Conservation (phyloP, 768 basidiomycete species). For the Lyophyllum decastes region DNA sequence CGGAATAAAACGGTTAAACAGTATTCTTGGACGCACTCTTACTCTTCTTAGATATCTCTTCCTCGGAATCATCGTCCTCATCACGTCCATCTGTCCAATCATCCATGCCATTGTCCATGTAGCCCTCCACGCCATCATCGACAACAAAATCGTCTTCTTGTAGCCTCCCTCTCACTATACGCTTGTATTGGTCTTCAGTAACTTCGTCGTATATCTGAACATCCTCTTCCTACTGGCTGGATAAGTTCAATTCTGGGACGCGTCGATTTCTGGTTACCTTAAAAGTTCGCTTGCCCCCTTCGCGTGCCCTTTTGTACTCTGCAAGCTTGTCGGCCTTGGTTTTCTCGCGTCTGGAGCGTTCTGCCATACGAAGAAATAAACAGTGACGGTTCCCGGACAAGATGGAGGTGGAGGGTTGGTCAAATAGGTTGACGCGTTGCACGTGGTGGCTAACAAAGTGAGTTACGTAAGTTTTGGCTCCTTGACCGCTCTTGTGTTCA, state of each 20-base stretch:
- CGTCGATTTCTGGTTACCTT: slow-evolving; percentile 11
- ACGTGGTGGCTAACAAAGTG: no score
- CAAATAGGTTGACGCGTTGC: no score
- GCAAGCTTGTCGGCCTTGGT: slow-evolving; percentile 16
- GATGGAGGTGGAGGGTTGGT: no score
- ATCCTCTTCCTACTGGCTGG: slow-evolving; percentile 49
- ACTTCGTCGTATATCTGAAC: slow-evolving; percentile 85
- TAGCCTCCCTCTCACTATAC: slow-evolving; percentile 81
- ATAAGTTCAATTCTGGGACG: slow-evolving; percentile 3
- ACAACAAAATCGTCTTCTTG: slow-evolving; percentile 92
- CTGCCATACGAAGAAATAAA: slow-evolving; percentile 29
- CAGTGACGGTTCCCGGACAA: no score
- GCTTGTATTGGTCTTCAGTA: slow-evolving; percentile 84
- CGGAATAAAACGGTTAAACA: neutral
- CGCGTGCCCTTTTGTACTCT: slow-evolving; percentile 18
- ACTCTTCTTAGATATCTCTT: slow-evolving; percentile 47
- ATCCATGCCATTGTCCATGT: slow-evolving; percentile 96
- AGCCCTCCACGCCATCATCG: slow-evolving; percentile 90
- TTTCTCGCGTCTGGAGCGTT: slow-evolving; percentile 41
- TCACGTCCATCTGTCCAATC: slow-evolving; percentile 75
- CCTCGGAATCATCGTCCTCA: slow-evolving; percentile 59
- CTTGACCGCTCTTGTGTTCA: no score
- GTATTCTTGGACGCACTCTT: slow-evolving; percentile 34
- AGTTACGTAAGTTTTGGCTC: no score
- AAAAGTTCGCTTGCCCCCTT: slow-evolving; percentile 16